A percentile compares a stretch with the other conserved stretches of the same genome.
phyloP scores from a whole-genome alignment of 2,329 filamentous ascomycete genomes.

The Fusarium heterosporum region DNA sequence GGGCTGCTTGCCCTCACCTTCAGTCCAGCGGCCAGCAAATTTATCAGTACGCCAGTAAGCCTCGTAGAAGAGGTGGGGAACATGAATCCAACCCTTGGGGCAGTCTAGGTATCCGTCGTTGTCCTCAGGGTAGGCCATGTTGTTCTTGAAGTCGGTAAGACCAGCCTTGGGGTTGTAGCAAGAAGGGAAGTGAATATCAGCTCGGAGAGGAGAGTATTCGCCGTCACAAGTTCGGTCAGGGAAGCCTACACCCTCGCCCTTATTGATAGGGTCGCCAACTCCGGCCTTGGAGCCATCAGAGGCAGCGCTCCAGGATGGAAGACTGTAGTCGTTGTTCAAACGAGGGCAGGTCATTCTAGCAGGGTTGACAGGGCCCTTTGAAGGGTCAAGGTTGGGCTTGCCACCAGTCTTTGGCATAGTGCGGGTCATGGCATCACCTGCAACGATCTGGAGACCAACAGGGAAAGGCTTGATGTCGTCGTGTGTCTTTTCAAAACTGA shows the following conservation, averaged over 20 bases:
- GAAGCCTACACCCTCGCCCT: slow-evolving; percentile 72
- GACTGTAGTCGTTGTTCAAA: slow-evolving; percentile 56
- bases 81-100: slow-evolving; percentile 65
- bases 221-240: slow-evolving; percentile 77
- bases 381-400: slow-evolving; percentile 62
- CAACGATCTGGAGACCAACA: slow-evolving; percentile 76
- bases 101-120: slow-evolving; percentile 65
- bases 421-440: slow-evolving; percentile 70
- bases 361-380: slow-evolving; percentile 63
- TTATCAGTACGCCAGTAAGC: slow-evolving; percentile 70
- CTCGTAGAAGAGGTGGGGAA: slow-evolving; percentile 69
- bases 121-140: slow-evolving; percentile 72
- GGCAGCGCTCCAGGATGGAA: slow-evolving; percentile 64
- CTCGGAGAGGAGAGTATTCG: slow-evolving; percentile 69
- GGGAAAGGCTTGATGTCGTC: slow-evolving; percentile 78
- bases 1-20: slow-evolving; percentile 66
- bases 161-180: slow-evolving; percentile 76
- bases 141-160: slow-evolving; percentile 69
- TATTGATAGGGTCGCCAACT: slow-evolving; percentile 65
- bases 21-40: slow-evolving; percentile 65
- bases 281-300: slow-evolving; percentile 68
- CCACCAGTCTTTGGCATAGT: slow-evolving; percentile 66
- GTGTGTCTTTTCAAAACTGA: slow-evolving; percentile 69
- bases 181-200: slow-evolving; percentile 77
- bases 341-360: slow-evolving; percentile 72